A percentile compares a stretch with the other conserved stretches of the same genome.
Evolutionary conservation across 352 stramenopile species (phyloP).

Genomic region (Poterioochromonas sp.): DNA sequence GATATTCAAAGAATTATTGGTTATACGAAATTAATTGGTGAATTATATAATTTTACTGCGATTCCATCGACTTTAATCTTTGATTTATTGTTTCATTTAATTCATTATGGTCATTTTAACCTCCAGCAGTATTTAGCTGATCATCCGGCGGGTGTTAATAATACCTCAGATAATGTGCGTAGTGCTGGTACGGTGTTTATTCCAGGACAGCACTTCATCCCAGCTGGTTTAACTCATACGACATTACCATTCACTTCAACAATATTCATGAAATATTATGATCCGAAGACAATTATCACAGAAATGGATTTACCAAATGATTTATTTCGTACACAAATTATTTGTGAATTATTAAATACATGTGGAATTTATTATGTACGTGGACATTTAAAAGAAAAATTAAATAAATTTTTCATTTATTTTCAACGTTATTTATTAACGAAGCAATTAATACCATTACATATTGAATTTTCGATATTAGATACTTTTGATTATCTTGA

Average conservation of each 20-base stretch:
- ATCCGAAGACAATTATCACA: neutral
- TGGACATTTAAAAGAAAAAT: conserved; percentile 1
- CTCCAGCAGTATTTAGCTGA: too few species aligned
- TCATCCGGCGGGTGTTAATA: too few species aligned
- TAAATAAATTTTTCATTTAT: conserved; percentile 11
- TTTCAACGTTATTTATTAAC: conserved; percentile 20
- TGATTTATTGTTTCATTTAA: conserved; percentile 1
- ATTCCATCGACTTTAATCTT: neutral
- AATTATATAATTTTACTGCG: conserved; percentile 30
- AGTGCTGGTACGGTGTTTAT: neutral
- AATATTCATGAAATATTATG: neutral
- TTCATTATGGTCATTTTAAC: neutral
- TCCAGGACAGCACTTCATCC: neutral
- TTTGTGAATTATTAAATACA: conserved; percentile 21
- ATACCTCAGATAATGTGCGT: neutral
- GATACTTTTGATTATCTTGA: conserved; percentile 24
- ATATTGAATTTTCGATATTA: conserved; percentile 23
- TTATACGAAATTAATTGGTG: neutral
- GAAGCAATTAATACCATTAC: conserved; percentile 5
- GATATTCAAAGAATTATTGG: conserved; percentile 12
- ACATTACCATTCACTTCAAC: too few species aligned
- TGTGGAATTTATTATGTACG: conserved; percentile 20
- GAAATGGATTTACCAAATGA: conserved; percentile 21
- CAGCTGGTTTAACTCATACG: neutral
- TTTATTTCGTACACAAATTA: conserved; percentile 20